Percentiles rank a stretch among this genome's conserved stretches.
These are phyloP conservation scores for Pseudonitzschia multistriata DNA, from an alignment of 108 stramenopile genomes.

Conservation along the genomic window DNA sequence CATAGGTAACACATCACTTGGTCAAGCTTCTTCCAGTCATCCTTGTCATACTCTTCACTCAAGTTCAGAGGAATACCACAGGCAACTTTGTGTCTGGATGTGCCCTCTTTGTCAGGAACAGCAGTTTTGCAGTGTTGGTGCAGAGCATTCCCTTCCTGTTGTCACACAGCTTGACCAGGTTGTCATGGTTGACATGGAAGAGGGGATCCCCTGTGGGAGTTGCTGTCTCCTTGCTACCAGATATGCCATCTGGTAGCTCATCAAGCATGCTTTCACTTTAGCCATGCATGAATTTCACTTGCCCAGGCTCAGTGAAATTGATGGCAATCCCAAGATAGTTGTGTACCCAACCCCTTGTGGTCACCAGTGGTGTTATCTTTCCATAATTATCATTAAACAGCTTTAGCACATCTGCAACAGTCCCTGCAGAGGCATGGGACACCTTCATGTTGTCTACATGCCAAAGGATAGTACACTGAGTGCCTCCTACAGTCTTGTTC, in stretches of 20 bases:
- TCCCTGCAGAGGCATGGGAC: background rate
- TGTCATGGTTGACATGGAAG: conserved; percentile 31
- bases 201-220: conserved; percentile 39
- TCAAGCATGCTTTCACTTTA: conserved; percentile 15
- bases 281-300: background rate
- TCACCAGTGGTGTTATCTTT: conserved; percentile 19
- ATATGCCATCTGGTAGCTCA: background rate
- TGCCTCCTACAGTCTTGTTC: conserved; percentile 37
- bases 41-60: conserved; percentile 39
- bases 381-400: background rate
- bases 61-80: background rate
- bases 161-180: background rate
- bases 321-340: background rate
- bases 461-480: no score
- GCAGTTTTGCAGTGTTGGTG: background rate
- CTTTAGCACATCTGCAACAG: background rate
- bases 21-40: conserved; percentile 59
- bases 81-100: background rate
- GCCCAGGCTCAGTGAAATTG: background rate
- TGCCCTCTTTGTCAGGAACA: background rate
- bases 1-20: conserved; percentile 37
- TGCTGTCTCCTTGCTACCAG: background rate
- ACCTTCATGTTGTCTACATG: background rate
- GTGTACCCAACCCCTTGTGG: background rate
- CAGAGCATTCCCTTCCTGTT: background rate